phyloP scores from a whole-genome alignment of 768 basidiomycete species.

The Russula sp. region DNA sequence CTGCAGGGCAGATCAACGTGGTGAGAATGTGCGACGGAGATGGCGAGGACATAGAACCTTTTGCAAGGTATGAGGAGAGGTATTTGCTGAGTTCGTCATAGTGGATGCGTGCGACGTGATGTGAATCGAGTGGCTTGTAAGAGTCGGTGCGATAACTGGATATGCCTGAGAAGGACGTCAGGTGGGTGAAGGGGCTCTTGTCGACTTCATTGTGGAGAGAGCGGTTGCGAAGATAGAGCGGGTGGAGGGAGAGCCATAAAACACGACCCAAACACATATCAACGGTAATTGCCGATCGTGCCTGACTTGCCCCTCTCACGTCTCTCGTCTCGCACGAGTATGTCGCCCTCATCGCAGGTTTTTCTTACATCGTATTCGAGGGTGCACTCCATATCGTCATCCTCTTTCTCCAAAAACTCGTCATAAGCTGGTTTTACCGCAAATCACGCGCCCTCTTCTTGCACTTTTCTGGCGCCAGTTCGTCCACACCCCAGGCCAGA shows the following conservation, averaged over 20 bases:
- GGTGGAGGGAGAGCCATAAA: background rate
- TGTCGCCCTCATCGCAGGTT: constrained; percentile 37
- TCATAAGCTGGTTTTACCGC: constrained; percentile 67
- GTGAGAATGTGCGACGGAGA: constrained; percentile 5
- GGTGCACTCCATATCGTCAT: constrained; percentile 41
- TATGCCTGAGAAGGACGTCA: constrained; percentile 84
- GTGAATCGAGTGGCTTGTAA: constrained; percentile 68
- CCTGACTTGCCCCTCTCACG: constrained; percentile 37
- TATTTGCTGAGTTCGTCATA: constrained; percentile 71
- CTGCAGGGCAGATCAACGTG: constrained; percentile 40
- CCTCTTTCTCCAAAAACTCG: constrained; percentile 37
- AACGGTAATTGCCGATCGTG: constrained; percentile 30
- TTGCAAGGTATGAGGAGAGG: constrained; percentile 67
- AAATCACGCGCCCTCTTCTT: constrained; percentile 69
- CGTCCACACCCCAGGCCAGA: constrained; percentile 36
- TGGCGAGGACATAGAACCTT: constrained; percentile 47
- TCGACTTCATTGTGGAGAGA: constrained; percentile 34
- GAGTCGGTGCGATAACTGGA: constrained; percentile 84
- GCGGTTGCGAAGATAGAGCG: background rate
- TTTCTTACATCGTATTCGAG: constrained; percentile 49
- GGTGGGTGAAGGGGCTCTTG: constrained; percentile 68
- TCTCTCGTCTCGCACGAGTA: constrained; percentile 38
- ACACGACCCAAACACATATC: constrained; percentile 25
- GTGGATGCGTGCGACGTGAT: constrained; percentile 61
- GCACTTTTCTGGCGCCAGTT: constrained; percentile 41